Percentiles rank a stretch among this genome's conserved stretches.
Evolutionary conservation across 176 grass and related monocot genomes (phyloP).

Genomic region (Zea mays): DNA sequence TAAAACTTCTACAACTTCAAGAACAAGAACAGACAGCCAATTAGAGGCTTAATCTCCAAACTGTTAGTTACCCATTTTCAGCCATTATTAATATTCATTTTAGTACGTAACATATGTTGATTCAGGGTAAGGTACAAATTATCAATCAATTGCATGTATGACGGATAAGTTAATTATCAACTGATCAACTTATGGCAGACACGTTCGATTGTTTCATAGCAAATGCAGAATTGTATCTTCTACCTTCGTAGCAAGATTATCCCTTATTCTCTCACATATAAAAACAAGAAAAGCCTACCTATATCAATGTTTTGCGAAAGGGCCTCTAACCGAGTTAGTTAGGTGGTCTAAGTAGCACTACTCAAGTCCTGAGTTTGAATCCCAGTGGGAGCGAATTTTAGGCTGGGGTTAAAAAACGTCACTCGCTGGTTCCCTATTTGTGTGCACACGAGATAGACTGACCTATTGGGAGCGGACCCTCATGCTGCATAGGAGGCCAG

Average conservation of each 20-base stretch:
- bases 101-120: background rate
- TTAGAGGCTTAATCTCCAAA: background rate
- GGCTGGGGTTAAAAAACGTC: too few relatives aligned
- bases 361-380: too few relatives aligned
- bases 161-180: background rate
- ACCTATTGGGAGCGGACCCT: too few relatives aligned
- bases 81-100: background rate
- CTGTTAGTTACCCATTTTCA: background rate
- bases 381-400: too few relatives aligned
- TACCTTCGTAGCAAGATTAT: background rate
- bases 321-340: too few relatives aligned
- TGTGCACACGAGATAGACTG: too few relatives aligned
- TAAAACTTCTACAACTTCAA: background rate
- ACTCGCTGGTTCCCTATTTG: too few relatives aligned
- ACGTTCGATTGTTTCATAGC: constrained; percentile 24
- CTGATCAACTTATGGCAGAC: background rate
- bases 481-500: too few relatives aligned
- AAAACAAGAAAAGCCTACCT: constrained; percentile 2
- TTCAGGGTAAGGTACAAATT: background rate
- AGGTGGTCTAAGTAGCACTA: too few relatives aligned
- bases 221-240: constrained; percentile 9
- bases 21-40: background rate
- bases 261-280: background rate
- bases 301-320: background rate
- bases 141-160: background rate